These are phyloP conservation scores for Sarcocystis neurona DNA, from an alignment of 169 alveolate genomes.

Conservation along the genomic window DNA sequence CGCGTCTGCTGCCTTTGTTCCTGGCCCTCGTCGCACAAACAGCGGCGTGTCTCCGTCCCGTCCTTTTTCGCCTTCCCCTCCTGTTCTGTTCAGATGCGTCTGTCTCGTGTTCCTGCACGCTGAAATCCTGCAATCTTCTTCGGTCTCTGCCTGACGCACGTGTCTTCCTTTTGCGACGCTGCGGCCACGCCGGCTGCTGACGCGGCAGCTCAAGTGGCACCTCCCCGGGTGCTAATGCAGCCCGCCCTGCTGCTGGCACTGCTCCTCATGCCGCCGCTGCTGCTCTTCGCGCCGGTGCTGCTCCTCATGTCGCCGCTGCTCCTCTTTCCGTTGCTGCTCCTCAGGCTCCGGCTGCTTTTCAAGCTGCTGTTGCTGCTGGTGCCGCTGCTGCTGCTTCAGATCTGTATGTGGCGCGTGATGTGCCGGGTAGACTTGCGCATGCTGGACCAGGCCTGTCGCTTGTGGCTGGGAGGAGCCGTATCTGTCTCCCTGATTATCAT, in stretches of 20 bases:
- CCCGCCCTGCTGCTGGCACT: neutral
- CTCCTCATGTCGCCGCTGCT: conserved; percentile 9
- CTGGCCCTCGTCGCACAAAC: too few relatives aligned
- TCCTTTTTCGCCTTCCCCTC: neutral
- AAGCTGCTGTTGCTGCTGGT: too few relatives aligned
- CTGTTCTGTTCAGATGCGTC: neutral
- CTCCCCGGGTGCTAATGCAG: neutral
- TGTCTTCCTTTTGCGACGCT: neutral
- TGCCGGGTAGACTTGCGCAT: too few relatives aligned
- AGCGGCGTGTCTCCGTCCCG: too few relatives aligned
- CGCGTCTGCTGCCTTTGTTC: neutral
- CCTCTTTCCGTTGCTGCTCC: too few relatives aligned
- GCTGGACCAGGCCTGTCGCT: too few relatives aligned
- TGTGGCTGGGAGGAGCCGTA: too few relatives aligned
- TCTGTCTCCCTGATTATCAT: too few relatives aligned
- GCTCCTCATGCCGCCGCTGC: conserved; percentile 4
- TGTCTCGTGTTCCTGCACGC: neutral
- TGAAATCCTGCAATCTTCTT: neutral
- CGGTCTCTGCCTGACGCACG: neutral
- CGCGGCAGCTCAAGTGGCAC: neutral
- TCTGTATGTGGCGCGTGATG: too few relatives aligned
- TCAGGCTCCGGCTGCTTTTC: neutral
- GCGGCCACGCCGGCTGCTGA: neutral
- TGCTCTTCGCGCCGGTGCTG: too few relatives aligned
- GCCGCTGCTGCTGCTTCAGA: too few relatives aligned